These are phyloP conservation scores for Biscogniauxia marginata DNA, from an alignment of 2,329 filamentous ascomycete species.

Conservation along the genomic window DNA sequence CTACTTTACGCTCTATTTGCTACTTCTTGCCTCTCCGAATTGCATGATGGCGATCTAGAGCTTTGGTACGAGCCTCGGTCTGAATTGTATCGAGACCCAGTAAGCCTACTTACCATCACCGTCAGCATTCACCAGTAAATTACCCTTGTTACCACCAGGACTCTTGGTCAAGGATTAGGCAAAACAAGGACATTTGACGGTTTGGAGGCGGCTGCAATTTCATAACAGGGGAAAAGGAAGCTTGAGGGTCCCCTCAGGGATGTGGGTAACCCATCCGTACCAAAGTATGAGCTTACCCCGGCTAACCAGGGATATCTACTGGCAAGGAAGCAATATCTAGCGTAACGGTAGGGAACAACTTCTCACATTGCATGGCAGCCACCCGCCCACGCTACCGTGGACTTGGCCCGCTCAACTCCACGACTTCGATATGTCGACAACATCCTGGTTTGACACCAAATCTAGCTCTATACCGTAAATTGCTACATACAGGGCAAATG, in stretches of 20 bases:
- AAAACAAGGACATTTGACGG: constrained; percentile 5
- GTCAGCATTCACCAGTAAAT: constrained; percentile 16
- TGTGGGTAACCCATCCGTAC: background rate
- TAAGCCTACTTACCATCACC: constrained; percentile 12
- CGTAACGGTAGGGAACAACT: constrained; percentile 8
- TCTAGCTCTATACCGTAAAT: background rate
- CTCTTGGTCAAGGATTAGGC: constrained; percentile 4
- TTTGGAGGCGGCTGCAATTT: background rate
- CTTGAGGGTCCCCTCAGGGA: background rate
- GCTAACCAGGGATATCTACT: background rate
- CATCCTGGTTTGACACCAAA: background rate
- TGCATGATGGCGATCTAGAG: constrained; percentile 12
- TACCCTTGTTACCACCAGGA: constrained; percentile 9
- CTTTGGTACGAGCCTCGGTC: constrained; percentile 22
- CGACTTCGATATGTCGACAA: constrained; percentile 4
- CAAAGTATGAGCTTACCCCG: background rate
- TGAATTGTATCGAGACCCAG: constrained; percentile 16
- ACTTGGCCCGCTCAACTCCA: constrained; percentile 8
- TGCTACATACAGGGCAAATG: background rate
- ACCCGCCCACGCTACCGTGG: constrained; percentile 5
- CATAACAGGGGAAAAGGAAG: background rate
- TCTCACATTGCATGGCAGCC: constrained; percentile 12
- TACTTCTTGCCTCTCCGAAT: background rate
- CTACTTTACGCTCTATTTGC: background rate
- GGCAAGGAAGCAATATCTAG: constrained; percentile 6